Conservation (phyloP, 1,284 basidiomycete genomes). For the Ceratobasidium sp. region DNA sequence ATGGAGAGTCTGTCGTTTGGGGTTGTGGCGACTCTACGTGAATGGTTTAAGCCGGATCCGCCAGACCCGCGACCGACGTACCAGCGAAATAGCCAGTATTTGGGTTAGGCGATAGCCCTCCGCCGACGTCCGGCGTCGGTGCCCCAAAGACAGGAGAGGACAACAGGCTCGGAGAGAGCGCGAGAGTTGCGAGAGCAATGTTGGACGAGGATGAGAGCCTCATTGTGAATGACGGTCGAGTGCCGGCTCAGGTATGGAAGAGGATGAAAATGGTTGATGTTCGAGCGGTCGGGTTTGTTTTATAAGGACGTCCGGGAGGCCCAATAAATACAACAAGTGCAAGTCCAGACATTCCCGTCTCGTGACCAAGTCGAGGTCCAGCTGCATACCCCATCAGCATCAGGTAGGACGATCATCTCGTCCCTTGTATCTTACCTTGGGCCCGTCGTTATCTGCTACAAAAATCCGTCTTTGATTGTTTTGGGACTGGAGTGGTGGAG, state of each 20-base stretch:
- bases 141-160: slow-evolving; percentile 35
- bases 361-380: no score
- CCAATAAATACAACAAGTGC: no score
- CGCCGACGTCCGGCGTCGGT: slow-evolving; percentile 5
- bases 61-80: slow-evolving; percentile 1
- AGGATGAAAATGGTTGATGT: background rate
- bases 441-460: no score
- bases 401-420: no score
- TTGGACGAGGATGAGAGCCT: slow-evolving; percentile 31
- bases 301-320: background rate
- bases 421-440: no score
- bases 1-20: slow-evolving; percentile 4
- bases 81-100: slow-evolving; percentile 19
- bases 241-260: background rate
- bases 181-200: slow-evolving; percentile 22
- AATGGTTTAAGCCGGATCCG: background rate
- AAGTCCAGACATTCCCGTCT: no score
- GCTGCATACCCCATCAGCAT: no score
- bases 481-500: no score
- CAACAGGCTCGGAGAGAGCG: slow-evolving; percentile 25
- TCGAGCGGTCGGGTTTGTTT: background rate
- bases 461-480: no score
- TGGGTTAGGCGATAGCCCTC: slow-evolving; percentile 22
- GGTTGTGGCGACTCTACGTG: slow-evolving; percentile 17
- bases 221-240: slow-evolving; percentile 17